phyloP scores from a whole-genome alignment of 2,329 filamentous ascomycete species.

The Westerdykella sp. region DNA sequence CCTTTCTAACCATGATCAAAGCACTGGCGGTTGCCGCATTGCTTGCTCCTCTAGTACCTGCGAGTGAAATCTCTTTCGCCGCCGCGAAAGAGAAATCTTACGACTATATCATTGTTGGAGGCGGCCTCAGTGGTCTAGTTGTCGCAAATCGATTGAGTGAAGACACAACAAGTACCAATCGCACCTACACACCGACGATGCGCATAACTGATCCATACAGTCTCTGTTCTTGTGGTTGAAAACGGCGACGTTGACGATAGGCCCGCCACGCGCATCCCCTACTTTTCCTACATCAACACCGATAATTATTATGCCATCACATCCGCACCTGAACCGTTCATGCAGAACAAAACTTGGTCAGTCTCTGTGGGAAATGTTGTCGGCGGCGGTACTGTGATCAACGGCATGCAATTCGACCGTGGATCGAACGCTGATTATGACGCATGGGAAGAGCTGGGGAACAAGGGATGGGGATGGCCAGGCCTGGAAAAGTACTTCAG shows the following conservation, averaged over 20 bases:
- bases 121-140: conserved; percentile 13
- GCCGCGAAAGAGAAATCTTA: conserved; percentile 3
- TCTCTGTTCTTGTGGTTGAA: conserved; percentile 15
- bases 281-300: conserved; percentile 14
- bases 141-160: conserved; percentile 16
- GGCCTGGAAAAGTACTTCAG: conserved; percentile 36
- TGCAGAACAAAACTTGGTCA: conserved; percentile 15
- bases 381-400: conserved; percentile 31
- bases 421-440: conserved; percentile 37
- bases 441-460: conserved; percentile 53
- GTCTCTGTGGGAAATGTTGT: conserved; percentile 21
- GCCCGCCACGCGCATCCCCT: conserved; percentile 6
- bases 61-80: neutral
- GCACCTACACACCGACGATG: too few relatives aligned
- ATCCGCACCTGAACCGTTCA: conserved; percentile 13
- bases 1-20: too few relatives aligned
- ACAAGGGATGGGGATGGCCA: conserved; percentile 53
- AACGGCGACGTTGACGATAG: conserved; percentile 11
- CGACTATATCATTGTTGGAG: conserved; percentile 19
- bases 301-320: conserved; percentile 20
- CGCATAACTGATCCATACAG: conserved; percentile 1
- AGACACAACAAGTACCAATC: conserved; percentile 3
- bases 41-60: neutral
- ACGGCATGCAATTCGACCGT: conserved; percentile 32
- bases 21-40: neutral